Base-by-base conservation (phyloP, 805 yeast genomes). In the Wickerhamiella cacticola region DNA sequence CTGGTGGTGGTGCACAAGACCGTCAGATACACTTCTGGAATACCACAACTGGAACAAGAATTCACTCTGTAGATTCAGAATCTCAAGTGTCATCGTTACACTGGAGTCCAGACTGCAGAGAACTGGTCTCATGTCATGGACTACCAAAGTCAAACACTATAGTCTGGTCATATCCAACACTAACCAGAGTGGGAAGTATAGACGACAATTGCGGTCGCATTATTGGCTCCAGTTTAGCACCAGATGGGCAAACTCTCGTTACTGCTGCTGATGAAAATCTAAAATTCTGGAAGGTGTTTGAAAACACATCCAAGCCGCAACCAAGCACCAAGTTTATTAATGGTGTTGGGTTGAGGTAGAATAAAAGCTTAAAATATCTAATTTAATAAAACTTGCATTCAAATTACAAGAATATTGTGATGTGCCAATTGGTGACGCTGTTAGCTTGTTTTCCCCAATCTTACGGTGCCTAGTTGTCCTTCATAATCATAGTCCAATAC, bases 251-350 rank as follows among this genome's bases (percentile, higher is more conserved):
- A 46, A 84, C 94, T 0, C 67, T 92, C 48, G 97, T 95, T 1
- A 92, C 98, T 0, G 94, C 96, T 2, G 94, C 95, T 10, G 97
- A 92, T 64, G 98, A 92, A 63, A 89, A 87, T 65, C 72, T 92
- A 60, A 89, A 92, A 66, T 92, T 92, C 66, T 92, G 94, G 88
- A 81, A 84, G 55, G 71, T 92, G 19, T 89, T 87, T 64, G 96
- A 89, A 58, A 47, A 63, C 53, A 33, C 28, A 13, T 23, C 16
- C 12, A 16, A 22, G 12, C 34, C 29, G 31, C 5, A 10, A 22
- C 5, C 25, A 3, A 21, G 25, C 16, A 33, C 8, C 16, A 33
- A 22, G 19, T 16, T 29, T 18, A 41, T 29, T 28, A 29, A 15
- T 9, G 24, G 45, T 12, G 25, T 29, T 21, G 45, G 21, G 3